A percentile compares a stretch with the other conserved stretches of the same genome.
These are phyloP conservation scores for Daldinia sp. DNA, from an alignment of 2,329 filamentous ascomycete genomes.

Conservation along the genomic window DNA sequence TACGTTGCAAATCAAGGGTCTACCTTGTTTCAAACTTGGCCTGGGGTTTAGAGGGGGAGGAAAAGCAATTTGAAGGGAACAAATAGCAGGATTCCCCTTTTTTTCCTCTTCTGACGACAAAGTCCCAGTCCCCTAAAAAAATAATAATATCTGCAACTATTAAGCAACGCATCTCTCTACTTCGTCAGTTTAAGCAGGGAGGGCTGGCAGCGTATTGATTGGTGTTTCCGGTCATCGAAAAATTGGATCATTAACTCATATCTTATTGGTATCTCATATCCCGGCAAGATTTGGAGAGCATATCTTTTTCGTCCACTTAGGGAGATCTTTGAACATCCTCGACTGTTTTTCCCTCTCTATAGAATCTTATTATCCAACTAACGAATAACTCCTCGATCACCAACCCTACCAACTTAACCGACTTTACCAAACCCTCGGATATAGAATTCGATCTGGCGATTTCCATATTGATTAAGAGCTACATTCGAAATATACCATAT, in stretches of 20 bases:
- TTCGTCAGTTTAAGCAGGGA: slow-evolving; percentile 22
- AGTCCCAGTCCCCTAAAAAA: slow-evolving; percentile 6
- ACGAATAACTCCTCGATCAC: not conserved
- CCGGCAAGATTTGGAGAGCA: slow-evolving; percentile 17
- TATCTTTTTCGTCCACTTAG: slow-evolving; percentile 15
- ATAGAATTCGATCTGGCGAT: not conserved
- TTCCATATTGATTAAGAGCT: not conserved
- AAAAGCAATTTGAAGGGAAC: slow-evolving; percentile 27
- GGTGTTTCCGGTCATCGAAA: slow-evolving; percentile 31
- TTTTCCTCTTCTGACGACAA: slow-evolving; percentile 17
- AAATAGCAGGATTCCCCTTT: slow-evolving; percentile 25
- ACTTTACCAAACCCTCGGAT: not conserved
- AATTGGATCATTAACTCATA: slow-evolving; percentile 32
- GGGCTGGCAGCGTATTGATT: slow-evolving; percentile 26
- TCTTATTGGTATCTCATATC: slow-evolving; percentile 28
- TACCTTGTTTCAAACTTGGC: slow-evolving; percentile 28
- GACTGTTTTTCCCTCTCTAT: slow-evolving; percentile 1
- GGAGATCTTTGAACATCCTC: slow-evolving; percentile 15
- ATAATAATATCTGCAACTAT: slow-evolving; percentile 17
- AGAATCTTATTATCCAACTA: not conserved
- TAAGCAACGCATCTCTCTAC: slow-evolving; percentile 6
- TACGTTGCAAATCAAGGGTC: slow-evolving; percentile 26
- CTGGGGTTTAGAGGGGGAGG: slow-evolving; percentile 18
- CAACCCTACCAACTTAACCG: slow-evolving; percentile 12
- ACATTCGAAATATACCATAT: not conserved